Base-by-base conservation (phyloP, 768 basidiomycete genomes). In the Dentipellis fragilis region DNA sequence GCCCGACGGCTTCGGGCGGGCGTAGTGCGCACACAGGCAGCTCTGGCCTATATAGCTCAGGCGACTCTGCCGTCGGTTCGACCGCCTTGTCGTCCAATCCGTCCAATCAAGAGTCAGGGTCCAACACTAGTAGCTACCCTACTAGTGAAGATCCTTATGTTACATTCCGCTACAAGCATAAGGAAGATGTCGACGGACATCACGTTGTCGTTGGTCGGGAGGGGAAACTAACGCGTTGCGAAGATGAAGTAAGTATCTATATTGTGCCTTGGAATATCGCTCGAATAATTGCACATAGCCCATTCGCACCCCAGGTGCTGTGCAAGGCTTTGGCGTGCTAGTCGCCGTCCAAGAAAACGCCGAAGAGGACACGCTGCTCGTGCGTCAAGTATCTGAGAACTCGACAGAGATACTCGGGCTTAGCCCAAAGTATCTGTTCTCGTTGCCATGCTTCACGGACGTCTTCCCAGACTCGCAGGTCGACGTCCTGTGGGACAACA, bases 311-410 rank as follows among this genome's bases (percentile, higher is more conserved):
- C 90, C 89, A 11, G 89, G 89, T 3, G 83, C 89, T 1, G 78
- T 91, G 1, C 90, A 93, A 71, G 83, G 81, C 0, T 93, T 85
- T 63, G 89, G 89, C n/a, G 84, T 91, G 0, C 74, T 91, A 3
- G 77, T 92, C 51, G 86, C 78, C 1, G 69, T 90, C 0, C 81
- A 85, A 57, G 80, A 87, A 60, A 66, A 77, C 16, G 72, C 76
- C 8, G 80, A 84, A 21, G 68, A 67, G 1, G 80, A 73, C 0
- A 69, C 72, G 3, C 68, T 90, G 11, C 60, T 76, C 7, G 87
- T 92, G 38, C 76, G 82, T 11, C 89, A 91, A 63, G 87, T 88
- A 0, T 91, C 89, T 29, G 89, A 91, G 87, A 91, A 93, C 61
- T 77, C 84, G 1, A 79, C 79, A 2, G 80, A 86, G 59, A 66